Evolutionary conservation across 2,329 filamentous ascomycete species (phyloP).

Genomic region (Alternaria consortialis): DNA sequence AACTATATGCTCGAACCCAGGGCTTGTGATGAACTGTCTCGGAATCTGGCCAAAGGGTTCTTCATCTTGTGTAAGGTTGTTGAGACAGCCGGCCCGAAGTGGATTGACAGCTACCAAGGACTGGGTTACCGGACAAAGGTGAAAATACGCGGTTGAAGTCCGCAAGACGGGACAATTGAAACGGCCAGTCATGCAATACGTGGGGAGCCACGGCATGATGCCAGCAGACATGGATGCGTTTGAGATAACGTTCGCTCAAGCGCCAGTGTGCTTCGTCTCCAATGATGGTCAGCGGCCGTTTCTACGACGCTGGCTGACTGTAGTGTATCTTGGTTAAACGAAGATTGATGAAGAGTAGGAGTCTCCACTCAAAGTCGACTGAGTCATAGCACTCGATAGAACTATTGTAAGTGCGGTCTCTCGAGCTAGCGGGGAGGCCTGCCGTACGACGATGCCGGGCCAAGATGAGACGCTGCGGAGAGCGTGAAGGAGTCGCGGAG

Average conservation of each 20-base stretch:
- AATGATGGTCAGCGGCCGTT: not conserved
- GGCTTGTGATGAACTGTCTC: conserved; percentile 5
- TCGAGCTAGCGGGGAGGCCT: not conserved
- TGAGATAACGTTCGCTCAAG: conserved; percentile 1
- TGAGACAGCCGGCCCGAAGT: conserved; percentile 11
- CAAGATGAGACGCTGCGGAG: conserved; percentile 6
- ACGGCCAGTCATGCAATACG: conserved; percentile 7
- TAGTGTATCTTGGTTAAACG: not conserved
- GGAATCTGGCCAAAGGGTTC: not conserved
- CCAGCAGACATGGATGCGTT: conserved; percentile 4
- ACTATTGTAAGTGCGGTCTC: not conserved
- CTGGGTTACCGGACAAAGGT: conserved; percentile 14
- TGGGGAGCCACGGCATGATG: conserved; percentile 12
- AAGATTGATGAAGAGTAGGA: not conserved
- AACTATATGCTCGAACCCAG: not conserved
- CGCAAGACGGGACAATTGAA: conserved; percentile 3
- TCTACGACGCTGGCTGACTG: not conserved
- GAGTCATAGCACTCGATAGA: not conserved
- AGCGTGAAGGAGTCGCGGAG: conserved; percentile 11
- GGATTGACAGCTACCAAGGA: conserved; percentile 18
- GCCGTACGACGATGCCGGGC: not conserved
- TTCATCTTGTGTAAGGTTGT: conserved; percentile 2
- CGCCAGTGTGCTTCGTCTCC: not conserved
- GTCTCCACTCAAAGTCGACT: not conserved
- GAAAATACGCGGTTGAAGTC: conserved; percentile 3